These are phyloP conservation scores for Batkoa obscura DNA, from an alignment of 371 early-diverging fungal species.

Conservation along the genomic window DNA sequence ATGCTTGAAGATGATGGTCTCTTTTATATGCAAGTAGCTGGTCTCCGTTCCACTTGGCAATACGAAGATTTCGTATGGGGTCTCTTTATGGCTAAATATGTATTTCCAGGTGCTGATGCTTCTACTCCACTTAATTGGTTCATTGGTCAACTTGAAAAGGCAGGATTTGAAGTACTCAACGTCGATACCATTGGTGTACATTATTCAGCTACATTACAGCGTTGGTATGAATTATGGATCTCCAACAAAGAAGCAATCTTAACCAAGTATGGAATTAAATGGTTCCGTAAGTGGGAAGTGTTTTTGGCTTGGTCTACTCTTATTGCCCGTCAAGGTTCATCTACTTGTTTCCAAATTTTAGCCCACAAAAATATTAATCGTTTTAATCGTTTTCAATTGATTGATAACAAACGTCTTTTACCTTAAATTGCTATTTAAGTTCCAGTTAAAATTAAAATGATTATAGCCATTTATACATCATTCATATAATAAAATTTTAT, in stretches of 20 bases:
- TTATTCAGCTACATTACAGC: slow-evolving; percentile 84
- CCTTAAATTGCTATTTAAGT: background rate
- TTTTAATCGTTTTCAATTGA: background rate
- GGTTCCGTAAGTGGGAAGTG: slow-evolving; percentile 78
- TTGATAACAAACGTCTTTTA: slow-evolving; percentile 3
- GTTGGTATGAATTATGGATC: slow-evolving; percentile 96
- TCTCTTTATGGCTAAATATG: slow-evolving; percentile 93
- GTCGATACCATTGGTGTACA: slow-evolving; percentile 89
- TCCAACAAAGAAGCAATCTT: slow-evolving; percentile 67
- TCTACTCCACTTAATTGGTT: slow-evolving; percentile 91
- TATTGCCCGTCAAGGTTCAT: slow-evolving; percentile 82
- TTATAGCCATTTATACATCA: too few relatives aligned
- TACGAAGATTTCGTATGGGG: slow-evolving; percentile 83
- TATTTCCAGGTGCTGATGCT: slow-evolving; percentile 97
- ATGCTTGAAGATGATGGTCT: slow-evolving; percentile 93
- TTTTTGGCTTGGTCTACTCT: slow-evolving; percentile 94
- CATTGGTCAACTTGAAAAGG: slow-evolving; percentile 67
- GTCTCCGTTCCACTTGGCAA: slow-evolving; percentile 75
- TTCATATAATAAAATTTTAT: too few relatives aligned
- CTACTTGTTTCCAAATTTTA: slow-evolving; percentile 89
- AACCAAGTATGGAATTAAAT: slow-evolving; percentile 66
- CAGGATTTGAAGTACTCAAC: slow-evolving; percentile 80
- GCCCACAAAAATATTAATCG: slow-evolving; percentile 87
- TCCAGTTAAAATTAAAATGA: too few relatives aligned
- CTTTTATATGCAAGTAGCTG: slow-evolving; percentile 93